These are phyloP conservation scores for Alternaria gansuensis DNA, from an alignment of 2,329 filamentous ascomycete species.

Conservation along the genomic window DNA sequence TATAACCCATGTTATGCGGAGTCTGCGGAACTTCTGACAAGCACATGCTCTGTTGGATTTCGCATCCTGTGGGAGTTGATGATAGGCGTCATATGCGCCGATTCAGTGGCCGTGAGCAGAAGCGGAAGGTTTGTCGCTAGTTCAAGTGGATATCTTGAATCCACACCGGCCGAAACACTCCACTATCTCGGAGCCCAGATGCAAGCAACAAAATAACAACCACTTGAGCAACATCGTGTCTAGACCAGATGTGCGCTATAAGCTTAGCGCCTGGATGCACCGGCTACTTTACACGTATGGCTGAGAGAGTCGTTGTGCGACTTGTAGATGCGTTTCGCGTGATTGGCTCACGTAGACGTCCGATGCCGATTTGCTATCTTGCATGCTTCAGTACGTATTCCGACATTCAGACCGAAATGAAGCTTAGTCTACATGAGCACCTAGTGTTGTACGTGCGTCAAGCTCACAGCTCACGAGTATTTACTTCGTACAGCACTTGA, in stretches of 20 bases:
- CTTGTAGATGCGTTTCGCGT: constrained; percentile 9
- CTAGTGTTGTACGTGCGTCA: background rate
- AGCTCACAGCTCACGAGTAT: background rate
- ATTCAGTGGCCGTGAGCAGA: constrained; percentile 1
- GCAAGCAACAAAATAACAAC: background rate
- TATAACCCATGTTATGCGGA: constrained; percentile 11
- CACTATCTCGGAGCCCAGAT: background rate
- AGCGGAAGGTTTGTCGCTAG: constrained; percentile 4
- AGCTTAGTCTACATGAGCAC: background rate
- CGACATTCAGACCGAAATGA: constrained; percentile 28
- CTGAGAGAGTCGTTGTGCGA: constrained; percentile 29
- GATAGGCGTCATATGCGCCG: constrained; percentile 15
- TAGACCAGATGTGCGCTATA: constrained; percentile 1
- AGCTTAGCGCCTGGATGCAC: constrained; percentile 19
- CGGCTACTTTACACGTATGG: constrained; percentile 26
- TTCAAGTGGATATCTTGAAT: background rate
- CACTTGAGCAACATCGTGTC: constrained; percentile 9
- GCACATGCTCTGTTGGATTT: constrained; percentile 16
- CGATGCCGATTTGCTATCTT: constrained; percentile 15
- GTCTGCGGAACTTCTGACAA: constrained; percentile 22
- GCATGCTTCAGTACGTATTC: constrained; percentile 10
- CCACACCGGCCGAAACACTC: constrained; percentile 1
- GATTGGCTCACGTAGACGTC: constrained; percentile 27
- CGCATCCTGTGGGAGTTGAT: constrained; percentile 23
- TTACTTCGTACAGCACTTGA: background rate